Conservation (phyloP, 768 basidiomycete species). For the Mycena alexandri region DNA sequence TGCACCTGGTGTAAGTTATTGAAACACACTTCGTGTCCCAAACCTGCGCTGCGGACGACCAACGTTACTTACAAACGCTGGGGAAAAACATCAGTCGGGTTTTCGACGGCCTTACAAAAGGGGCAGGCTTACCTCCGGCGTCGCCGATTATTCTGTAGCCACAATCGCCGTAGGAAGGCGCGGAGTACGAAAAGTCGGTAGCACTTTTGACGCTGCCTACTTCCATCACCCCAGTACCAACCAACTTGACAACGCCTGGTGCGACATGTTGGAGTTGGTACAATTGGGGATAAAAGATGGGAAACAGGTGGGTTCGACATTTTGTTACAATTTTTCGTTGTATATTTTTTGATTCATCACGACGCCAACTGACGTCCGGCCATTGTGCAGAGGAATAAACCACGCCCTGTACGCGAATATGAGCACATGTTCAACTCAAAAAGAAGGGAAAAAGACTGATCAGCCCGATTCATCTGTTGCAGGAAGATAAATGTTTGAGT, state of each 20-base stretch:
- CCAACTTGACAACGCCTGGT: constrained; percentile 41
- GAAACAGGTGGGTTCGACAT: constrained; percentile 46
- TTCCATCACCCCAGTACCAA: constrained; percentile 48
- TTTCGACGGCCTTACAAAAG: background rate
- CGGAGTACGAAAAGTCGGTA: constrained; percentile 75
- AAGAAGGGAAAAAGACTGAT: constrained; percentile 12
- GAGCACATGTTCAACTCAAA: background rate
- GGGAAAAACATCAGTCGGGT: constrained; percentile 15
- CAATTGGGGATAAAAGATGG: constrained; percentile 41
- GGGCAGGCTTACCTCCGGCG: constrained; percentile 63
- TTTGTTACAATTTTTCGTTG: constrained; percentile 49
- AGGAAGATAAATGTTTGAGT: constrained; percentile 8
- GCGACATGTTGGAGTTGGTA: constrained; percentile 41
- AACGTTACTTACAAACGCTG: constrained; percentile 56
- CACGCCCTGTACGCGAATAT: constrained; percentile 56
- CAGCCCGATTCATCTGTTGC: constrained; percentile 74
- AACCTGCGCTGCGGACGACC: background rate
- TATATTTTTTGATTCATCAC: constrained; percentile 70
- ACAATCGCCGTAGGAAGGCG: constrained; percentile 65
- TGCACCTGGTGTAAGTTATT: constrained; percentile 69
- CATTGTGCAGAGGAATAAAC: constrained; percentile 78
- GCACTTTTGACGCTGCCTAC: constrained; percentile 64
- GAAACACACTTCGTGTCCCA: constrained; percentile 71
- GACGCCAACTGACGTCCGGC: constrained; percentile 71
- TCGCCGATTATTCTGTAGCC: constrained; percentile 73